Base-by-base conservation (phyloP, 495 filamentous ascomycete species). In the Lophiostoma macrostomum region DNA sequence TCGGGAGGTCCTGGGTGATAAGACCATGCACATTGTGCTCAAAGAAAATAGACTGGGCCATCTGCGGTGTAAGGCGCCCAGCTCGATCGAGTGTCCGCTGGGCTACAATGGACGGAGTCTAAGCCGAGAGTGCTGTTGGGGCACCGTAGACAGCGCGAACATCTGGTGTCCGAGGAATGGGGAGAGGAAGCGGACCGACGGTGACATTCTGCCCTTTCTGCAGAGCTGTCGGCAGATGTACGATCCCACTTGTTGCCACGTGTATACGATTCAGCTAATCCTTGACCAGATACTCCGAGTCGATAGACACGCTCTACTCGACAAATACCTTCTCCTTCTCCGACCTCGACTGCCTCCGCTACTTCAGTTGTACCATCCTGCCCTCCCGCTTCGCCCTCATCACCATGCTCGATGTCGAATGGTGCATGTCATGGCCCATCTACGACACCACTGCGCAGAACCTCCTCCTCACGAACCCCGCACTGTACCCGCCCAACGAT, bases 311-410 rank as follows among this genome's bases (percentile, higher is more conserved):
- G 27, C 36, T 60, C 27, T 60, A 60, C 30, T 40, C 43, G 1
- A 60, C 57, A 19, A 60, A 60, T 38, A 43, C 42, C 35, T 60
- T 60, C 45, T 60, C 57, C 36, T 54, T 60, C 57, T 24, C 23
- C 43, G 57, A 60, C 36, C 45, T 60, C 13, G 57, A 60, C 45
- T 50, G 50, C 36, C 38, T 60, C 3, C 57, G 57, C 32, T 41
- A 60, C 51, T 55, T 60, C 57, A 44, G 43, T 37, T 16, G n/a
- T 14, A 60, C 57, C 14, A 43, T 50, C n/a, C 56, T 54, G 35
- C 56, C 56, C 4, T 18, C n/a, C 20, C 50, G 50, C 51, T 55
- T 60, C 38, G n/a, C 22, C 32, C 31, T 45, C 5, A 32, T 60
- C 44, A 34, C 25, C 16, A 25, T 20, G 22, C 28, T 60, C 36